Base-by-base conservation (phyloP, 495 filamentous ascomycete genomes). In the Aspergillus bertholletiae region DNA sequence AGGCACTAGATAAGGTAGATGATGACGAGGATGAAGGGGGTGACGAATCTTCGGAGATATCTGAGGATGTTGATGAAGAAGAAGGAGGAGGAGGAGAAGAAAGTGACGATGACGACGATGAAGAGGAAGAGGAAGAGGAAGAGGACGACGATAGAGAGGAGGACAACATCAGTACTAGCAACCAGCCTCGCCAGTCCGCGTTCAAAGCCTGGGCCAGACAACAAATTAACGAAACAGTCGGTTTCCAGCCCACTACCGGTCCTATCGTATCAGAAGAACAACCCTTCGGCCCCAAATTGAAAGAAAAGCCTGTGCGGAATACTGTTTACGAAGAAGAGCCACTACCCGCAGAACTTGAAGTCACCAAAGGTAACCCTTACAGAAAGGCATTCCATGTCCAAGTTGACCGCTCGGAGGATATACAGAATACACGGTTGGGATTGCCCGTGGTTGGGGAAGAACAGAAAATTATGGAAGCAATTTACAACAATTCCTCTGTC, bases 391-490 rank as follows among this genome's bases (percentile, higher is more conserved):
- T 82, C 64, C 88, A 80, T 59, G 86, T 97, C 21, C 60, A 78
- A 2, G 88, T 98, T 3, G 71, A 84, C 22, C 83, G 95, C 50
- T 67, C 81, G 15, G 71, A 81, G 9, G 86, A 88, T 3, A 89
- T 97, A 15, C 89, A 96, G 64, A 78, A 80, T 32, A 80, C 82
- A 8, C 86, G 94, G 32, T 73, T 92, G n/a, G 81, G 86, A 21
- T 76, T 98, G 27, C 94, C 94, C 0, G 87, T 98, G 5, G 91
- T 96, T 24, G 88, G 88, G 1, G 94, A 97, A 63, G 94, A 98
- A 64, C 94, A 97, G 62, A 92, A 88, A 60, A 96, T 98, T 21
- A 98, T 98, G 94, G 94, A 98, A 75, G 91, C 92, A 3, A 91
- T 97, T 17, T 84, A 95, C 65, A 90, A 92, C 62, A 88, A 96